Conservation (phyloP, 768 basidiomycete genomes). For the Royoungia palumana region DNA sequence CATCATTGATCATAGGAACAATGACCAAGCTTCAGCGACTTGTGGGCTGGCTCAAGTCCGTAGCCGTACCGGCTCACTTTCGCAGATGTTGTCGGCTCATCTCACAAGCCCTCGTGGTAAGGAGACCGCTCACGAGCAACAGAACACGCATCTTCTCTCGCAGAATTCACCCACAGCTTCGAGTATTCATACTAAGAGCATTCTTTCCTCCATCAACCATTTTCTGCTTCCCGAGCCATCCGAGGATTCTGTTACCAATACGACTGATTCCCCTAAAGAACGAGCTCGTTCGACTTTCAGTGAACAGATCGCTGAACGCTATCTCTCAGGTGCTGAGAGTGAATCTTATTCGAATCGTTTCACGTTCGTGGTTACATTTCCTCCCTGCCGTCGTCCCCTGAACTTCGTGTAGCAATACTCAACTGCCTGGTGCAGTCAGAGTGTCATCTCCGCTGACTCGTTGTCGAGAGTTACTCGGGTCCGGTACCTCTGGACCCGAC, state of each 20-base stretch:
- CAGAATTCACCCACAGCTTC: background rate
- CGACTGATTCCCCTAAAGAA: background rate
- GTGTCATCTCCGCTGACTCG: conserved; percentile 14
- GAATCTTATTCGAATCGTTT: background rate
- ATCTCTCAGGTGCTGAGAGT: conserved; percentile 3
- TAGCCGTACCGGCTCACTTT: background rate
- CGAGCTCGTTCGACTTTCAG: background rate
- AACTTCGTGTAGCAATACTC: conserved; percentile 8
- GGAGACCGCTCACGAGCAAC: conserved; percentile 2
- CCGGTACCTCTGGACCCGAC: background rate
- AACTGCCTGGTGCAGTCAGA: background rate
- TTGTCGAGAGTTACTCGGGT: background rate
- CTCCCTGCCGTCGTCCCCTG: background rate
- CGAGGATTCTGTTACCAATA: background rate
- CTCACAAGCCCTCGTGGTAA: background rate
- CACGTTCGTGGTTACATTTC: conserved; percentile 9
- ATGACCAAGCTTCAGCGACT: background rate
- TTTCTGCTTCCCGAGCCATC: conserved; percentile 12
- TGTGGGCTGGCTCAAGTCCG: background rate
- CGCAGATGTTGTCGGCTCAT: background rate
- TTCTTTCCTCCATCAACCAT: conserved; percentile 20
- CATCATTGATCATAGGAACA: background rate
- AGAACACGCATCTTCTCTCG: background rate
- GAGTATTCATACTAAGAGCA: background rate
- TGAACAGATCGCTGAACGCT: background rate